Base-by-base conservation (phyloP, 192 early-diverging fungal species). In the Entomortierella chlamydospora region DNA sequence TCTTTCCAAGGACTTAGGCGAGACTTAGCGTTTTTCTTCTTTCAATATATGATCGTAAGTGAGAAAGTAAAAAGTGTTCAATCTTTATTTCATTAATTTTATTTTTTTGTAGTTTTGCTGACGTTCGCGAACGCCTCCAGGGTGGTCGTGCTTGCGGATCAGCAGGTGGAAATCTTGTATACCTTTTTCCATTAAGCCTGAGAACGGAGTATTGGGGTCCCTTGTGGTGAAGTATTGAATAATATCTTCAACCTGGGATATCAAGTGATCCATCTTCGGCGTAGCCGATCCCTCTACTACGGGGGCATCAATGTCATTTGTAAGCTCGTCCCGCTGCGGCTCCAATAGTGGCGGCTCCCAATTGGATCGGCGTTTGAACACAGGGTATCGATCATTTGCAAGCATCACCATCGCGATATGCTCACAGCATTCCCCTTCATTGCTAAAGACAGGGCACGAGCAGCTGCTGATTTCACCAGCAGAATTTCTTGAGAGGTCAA, bases 341-440 rank as follows among this genome's bases (percentile, higher is more conserved):
- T 47, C 45, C 4, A 11, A 47, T 47, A 4, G 8, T 47, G 45
- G 45, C 20, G 45, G 3, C 45, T 17, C 45, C 45, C 4, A 47
- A 20, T 47, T 47, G 15, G 45, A 47, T 17, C 4, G 5, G 45
- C 12, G 45, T 47, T 20, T 47, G 45, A 47, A 47, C 2, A 47
- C 45, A 47, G 45, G 45, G 45, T 20, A 47, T 47, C 8, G 5
- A 47, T 47, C 15, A 20, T 47, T 11, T 11, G 45, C 45, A 12
- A 47, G 45, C 45, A 47, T 47, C 12, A 47, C 45, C 45, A 47
- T 47, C 15, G 45, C 45, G 45, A 47, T 47, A 47, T 47, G 45
- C 45, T 47, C 15, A 13, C 39, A 41, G 45, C 45, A 47, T 20
- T 12, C 15, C 45, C 15, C 15, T 17, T 17, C 45, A 20, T 47